Evolutionary conservation across 1,284 basidiomycete species (phyloP), one percentile per base, ranked within the genome.

Genomic region (Flammula alnicola): DNA sequence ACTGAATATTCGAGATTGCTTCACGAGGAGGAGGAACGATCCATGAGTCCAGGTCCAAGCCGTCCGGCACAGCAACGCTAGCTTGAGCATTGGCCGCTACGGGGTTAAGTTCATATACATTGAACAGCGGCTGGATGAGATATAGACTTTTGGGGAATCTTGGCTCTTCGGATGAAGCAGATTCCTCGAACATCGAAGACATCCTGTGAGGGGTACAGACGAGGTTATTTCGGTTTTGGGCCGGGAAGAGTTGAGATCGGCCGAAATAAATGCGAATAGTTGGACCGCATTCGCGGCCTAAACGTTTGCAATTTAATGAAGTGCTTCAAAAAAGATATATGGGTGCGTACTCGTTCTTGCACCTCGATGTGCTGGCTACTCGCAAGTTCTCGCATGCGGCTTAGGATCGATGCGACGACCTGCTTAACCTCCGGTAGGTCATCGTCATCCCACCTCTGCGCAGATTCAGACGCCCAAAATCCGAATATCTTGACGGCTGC

Each of bases 401-500:
- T 70, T 9, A 83, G 70, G 44, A 92, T 74, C 17, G 77, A 78
- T 17, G 83, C 78, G 0, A 90, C 87, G 4, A 81, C 71, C 25
- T 72, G 68, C 61, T 81, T 84, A 23, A 89, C 74, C 56, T 85
- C 80, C 4, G 79, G 71, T 23, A 88, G 66, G 49, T 83, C 76
- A 40, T 85, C 83, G 27, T 86, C 80, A 43, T 83, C 79, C 95
- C 95, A 98, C 16, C 76, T 68, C 26, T 83, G 74, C 0, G 92
- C 87, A 11, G 90, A 71, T 27, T 86, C 81, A 0, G 88, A 82
- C 2, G 88, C 80, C 87, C 93, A 96, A 48, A 77, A 76, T 6
- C 91, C 93, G 63, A 95, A 96, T 14, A 97, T 80, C 69, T 98
- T 98, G 53, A 86, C 79, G 1, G 84, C 81, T 23, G 91, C 84